These are phyloP conservation scores for Cercospora sp. DNA, from an alignment of 2,329 filamentous ascomycete species.

Conservation along the genomic window DNA sequence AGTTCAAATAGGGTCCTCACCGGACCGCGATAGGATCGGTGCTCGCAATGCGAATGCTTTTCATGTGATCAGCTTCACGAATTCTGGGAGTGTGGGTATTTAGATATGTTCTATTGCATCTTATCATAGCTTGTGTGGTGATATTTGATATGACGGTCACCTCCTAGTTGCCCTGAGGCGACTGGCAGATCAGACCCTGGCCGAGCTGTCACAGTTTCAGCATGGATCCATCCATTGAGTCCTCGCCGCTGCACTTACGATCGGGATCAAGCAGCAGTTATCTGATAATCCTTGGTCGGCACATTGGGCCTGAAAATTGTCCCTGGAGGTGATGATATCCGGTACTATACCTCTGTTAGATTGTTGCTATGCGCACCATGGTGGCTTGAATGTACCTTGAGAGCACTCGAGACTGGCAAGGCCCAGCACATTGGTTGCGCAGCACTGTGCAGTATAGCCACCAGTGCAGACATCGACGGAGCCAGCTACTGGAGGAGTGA, in stretches of 20 bases:
- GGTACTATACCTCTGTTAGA: slow-evolving; percentile 1
- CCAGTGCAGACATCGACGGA: slow-evolving; percentile 3
- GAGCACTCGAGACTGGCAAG: slow-evolving; percentile 11
- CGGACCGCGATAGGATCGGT: too few relatives aligned
- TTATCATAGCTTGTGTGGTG: neutral
- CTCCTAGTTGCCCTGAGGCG: neutral
- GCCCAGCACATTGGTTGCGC: slow-evolving; percentile 11
- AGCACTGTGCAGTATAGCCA: slow-evolving; percentile 11
- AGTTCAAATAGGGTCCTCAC: too few relatives aligned
- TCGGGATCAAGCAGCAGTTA: slow-evolving; percentile 7
- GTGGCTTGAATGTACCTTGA: neutral
- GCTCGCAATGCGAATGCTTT: too few relatives aligned
- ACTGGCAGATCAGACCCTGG: slow-evolving; percentile 11
- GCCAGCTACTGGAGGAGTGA: neutral
- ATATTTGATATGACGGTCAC: neutral
- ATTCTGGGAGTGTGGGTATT: neutral
- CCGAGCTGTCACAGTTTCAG: slow-evolving; percentile 3
- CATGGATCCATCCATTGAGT: neutral
- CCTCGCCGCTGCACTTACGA: neutral
- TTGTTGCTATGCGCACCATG: neutral
- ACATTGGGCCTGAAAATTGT: slow-evolving; percentile 5
- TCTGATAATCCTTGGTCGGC: neutral
- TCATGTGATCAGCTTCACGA: neutral
- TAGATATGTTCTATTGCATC: neutral
- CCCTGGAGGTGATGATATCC: slow-evolving; percentile 1